Base-by-base conservation (phyloP, 2,329 filamentous ascomycete genomes). In the Mycosphaerella sp. region DNA sequence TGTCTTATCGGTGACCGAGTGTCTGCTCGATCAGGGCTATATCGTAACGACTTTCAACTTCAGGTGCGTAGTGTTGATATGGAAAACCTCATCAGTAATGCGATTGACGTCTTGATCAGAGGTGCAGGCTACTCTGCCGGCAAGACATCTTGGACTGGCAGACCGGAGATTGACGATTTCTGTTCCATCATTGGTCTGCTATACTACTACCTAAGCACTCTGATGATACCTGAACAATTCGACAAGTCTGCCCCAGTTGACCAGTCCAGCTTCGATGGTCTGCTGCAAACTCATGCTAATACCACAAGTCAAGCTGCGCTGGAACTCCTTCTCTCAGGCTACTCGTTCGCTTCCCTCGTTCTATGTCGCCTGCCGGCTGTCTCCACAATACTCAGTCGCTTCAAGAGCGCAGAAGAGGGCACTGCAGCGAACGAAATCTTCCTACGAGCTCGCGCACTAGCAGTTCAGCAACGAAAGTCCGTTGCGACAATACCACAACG, bases 41-140 rank as follows among this genome's bases (percentile, higher is more conserved):
- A 67, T 95, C 1, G 85, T 96, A 2, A 84, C 79, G 6, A 95
- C 89, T 0, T 96, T 97, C 70, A 96, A 97, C 65, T 96, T 97
- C 67, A 80, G 90, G 86, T 90, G 69, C 57, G 16, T 25, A 25
- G 6, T 16, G 16, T 14, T 9, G 10, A 46, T 17, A 10, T 17
- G 12, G 10, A 28, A 34, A n/a, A 36, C 9, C 13, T 14, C 16
- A 3, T 41, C 8, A 13, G 8, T 3, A 21, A 17, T 4, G 8
- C n/a, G 8, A 40, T 62, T 62, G 58, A 62, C 44, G 0, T 28
- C 40, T 27, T 27, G 41, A 13, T 3, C 54, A 94, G 90, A 70
- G 91, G 91, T 44, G 88, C 88, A 0, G 79, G 80, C 21, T 75
- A 75, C 21, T 93, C 88, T 0, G 79, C 80, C 48, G 89, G 89